Conservation (phyloP, 768 basidiomycete genomes). For the Suillus ampliporus region DNA sequence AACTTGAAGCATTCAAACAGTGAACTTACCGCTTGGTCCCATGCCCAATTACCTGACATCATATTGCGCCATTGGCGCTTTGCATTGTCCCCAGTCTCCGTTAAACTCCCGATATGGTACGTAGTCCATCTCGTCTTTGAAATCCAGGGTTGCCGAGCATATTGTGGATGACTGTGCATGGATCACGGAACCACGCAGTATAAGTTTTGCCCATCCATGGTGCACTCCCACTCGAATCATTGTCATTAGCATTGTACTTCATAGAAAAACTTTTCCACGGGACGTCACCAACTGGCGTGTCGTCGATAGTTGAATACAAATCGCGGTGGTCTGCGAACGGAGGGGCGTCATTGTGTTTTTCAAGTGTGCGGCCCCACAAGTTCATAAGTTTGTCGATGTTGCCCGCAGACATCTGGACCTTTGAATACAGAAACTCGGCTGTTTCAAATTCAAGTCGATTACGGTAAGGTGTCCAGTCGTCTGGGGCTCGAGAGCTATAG, state of each 20-base stretch:
- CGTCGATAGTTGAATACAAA: constrained; percentile 32
- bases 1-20: neutral
- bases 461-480: constrained; percentile 26
- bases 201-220: constrained; percentile 34
- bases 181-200: constrained; percentile 34
- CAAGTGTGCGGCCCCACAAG: constrained; percentile 15
- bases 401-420: constrained; percentile 23
- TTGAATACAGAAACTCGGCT: constrained; percentile 19
- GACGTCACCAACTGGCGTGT: constrained; percentile 27
- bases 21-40: constrained; percentile 4
- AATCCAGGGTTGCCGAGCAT: constrained; percentile 30
- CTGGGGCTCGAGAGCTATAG: neutral
- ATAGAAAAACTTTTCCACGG: constrained; percentile 33
- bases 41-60: constrained; percentile 23
- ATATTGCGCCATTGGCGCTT: neutral
- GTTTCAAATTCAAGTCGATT: constrained; percentile 23
- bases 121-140: constrained; percentile 25
- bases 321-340: constrained; percentile 20
- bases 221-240: constrained; percentile 8
- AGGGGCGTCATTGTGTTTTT: neutral
- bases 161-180: constrained; percentile 19
- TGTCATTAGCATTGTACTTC: constrained; percentile 20
- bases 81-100: neutral
- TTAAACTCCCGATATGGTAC: constrained; percentile 17
- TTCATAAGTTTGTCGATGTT: constrained; percentile 22